Evolutionary conservation across 2,329 filamentous ascomycete genomes (phyloP).

Genomic region (Colletotrichum chrysophilum): DNA sequence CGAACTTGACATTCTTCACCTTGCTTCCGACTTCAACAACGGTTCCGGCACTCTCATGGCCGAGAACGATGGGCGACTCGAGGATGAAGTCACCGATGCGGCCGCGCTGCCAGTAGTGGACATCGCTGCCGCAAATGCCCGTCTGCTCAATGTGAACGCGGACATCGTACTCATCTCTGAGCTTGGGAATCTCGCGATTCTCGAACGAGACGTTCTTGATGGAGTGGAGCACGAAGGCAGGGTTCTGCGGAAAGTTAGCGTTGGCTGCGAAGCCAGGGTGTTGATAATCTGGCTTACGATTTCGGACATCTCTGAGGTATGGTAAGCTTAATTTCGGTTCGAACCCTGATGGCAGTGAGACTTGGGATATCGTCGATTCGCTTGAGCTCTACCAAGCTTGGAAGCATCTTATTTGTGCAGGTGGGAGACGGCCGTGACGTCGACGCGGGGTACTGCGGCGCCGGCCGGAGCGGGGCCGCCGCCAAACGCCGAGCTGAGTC

Average conservation of each 20-base stretch:
- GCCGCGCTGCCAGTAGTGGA: constrained; percentile 52
- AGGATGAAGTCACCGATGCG: constrained; percentile 51
- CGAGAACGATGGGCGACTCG: constrained; percentile 48
- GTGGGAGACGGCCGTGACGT: not conserved
- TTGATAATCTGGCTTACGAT: not conserved
- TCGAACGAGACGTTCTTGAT: constrained; percentile 50
- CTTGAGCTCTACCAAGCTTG: not conserved
- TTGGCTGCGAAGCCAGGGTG: not conserved
- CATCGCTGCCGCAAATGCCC: constrained; percentile 52
- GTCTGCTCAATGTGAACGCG: constrained; percentile 49
- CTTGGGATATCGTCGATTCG: not conserved
- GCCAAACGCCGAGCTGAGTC: constrained; percentile 1
- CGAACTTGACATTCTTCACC: constrained; percentile 46
- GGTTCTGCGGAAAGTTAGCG: constrained; percentile 36
- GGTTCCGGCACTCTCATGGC: constrained; percentile 49
- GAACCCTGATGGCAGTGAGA: not conserved
- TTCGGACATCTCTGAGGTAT: not conserved
- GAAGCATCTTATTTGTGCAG: not conserved
- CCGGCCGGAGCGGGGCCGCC: constrained; percentile 9
- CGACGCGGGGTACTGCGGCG: constrained; percentile 9
- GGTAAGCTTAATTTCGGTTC: not conserved
- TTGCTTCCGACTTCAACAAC: constrained; percentile 43
- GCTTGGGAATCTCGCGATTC: constrained; percentile 42
- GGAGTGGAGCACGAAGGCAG: constrained; percentile 50
- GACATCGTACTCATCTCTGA: constrained; percentile 45